phyloP scores from a whole-genome alignment of 1,284 basidiomycete genomes.

The Exobasidium rhododendri region DNA sequence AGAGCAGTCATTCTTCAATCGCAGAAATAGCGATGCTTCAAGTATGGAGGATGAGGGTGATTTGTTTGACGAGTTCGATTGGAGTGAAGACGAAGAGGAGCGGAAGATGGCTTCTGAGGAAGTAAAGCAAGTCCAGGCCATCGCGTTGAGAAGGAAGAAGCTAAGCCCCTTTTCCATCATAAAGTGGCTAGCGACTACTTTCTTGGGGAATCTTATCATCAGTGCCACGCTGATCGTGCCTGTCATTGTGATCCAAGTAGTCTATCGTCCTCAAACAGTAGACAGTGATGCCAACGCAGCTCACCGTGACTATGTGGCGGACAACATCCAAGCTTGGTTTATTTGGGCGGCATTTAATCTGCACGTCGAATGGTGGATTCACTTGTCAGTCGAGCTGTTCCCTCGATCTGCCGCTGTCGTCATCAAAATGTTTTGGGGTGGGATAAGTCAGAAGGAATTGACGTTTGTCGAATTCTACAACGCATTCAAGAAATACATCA shows the following conservation, averaged over 20 bases:
- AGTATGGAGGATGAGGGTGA: constrained; percentile 27
- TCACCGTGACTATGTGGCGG: constrained; percentile 38
- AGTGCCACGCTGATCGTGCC: constrained; percentile 36
- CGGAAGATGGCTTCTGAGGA: constrained; percentile 37
- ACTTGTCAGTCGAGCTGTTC: constrained; percentile 46
- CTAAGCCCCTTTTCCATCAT: constrained; percentile 39
- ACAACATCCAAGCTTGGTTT: constrained; percentile 51
- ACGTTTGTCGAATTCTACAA: constrained; percentile 43
- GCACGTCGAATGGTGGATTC: constrained; percentile 48
- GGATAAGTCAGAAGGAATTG: constrained; percentile 34
- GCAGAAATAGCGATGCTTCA: constrained; percentile 35
- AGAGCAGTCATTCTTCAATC: constrained; percentile 21
- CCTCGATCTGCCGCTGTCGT: constrained; percentile 31
- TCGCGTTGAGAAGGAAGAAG: constrained; percentile 6
- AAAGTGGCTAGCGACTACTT: constrained; percentile 39
- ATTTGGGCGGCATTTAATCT: constrained; percentile 53
- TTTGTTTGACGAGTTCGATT: constrained; percentile 47
- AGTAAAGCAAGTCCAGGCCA: constrained; percentile 22
- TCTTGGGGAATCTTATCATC: constrained; percentile 48
- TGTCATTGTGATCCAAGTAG: constrained; percentile 43
- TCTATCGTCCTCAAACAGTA: constrained; percentile 29
- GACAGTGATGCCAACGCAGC: constrained; percentile 17
- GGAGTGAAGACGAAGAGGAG: constrained; percentile 47
- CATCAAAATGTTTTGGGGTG: constrained; percentile 42
- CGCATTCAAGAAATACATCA: constrained; percentile 46